A percentile compares a stretch with the other conserved stretches of the same genome.
Conservation (phyloP, 345 rosid species). For the Populus deltoides region DNA sequence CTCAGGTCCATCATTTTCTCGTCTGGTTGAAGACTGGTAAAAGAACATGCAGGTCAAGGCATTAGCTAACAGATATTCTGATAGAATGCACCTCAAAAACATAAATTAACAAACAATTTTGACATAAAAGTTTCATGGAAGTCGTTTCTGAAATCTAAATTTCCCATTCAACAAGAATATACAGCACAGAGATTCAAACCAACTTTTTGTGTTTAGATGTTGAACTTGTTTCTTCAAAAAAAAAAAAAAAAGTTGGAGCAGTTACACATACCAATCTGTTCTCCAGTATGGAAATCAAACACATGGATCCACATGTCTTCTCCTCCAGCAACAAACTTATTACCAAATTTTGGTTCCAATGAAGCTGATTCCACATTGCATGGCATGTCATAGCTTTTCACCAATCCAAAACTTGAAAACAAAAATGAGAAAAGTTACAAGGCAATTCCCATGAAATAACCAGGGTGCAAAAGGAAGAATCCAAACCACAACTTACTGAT, state of each 20-base stretch:
- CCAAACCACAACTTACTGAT: constrained; percentile 58
- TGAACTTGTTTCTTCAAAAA: neutral
- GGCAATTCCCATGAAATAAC: neutral
- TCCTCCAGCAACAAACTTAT: constrained; percentile 83
- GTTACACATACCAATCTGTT: constrained; percentile 53
- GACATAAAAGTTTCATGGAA: too few relatives aligned
- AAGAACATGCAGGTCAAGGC: neutral
- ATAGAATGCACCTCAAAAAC: neutral
- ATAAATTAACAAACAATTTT: too few relatives aligned
- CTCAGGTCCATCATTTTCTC: neutral
- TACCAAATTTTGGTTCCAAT: constrained; percentile 73
- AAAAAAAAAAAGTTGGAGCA: neutral
- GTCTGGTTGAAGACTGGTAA: neutral
- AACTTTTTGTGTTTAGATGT: neutral
- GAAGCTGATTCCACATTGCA: constrained; percentile 78
- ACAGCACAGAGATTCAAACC: neutral
- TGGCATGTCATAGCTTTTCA: constrained; percentile 90
- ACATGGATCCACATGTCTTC: constrained; percentile 87
- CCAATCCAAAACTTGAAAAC: constrained; percentile 66
- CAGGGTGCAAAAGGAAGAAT: neutral
- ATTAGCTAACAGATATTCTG: neutral
- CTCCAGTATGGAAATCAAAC: constrained; percentile 79
- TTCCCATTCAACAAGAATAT: neutral
- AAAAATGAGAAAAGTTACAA: constrained; percentile 10
- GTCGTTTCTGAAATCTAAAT: neutral